Evolutionary conservation across 164 flowering plant species (phyloP), one percentile per base, ranked within the genome.

Genomic region (Santalum album): DNA sequence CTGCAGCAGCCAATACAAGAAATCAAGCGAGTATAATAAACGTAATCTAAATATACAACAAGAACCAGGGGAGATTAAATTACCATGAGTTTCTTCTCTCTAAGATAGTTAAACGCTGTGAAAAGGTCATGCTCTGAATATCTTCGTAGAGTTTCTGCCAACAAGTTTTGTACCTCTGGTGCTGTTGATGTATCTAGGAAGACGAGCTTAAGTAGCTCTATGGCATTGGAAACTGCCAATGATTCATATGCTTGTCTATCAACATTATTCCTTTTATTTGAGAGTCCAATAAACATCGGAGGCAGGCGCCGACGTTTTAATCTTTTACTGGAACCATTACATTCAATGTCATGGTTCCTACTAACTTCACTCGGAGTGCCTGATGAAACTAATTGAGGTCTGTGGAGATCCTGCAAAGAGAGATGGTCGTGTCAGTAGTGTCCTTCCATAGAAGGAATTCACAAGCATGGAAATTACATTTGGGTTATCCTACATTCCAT

Each of bases 81-180:
- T 82, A 89, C 99, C 95, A 94, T 70, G 55, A 83, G 67, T 62
- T 75, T 87, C 58, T 75, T 85, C 67, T 80, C 88, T 63, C 87
- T 79, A 42, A 94, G 88, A 65, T 82, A 89, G 67, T 70, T 83
- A 68, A 82, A 90, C 45, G 97, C 99, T 54, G 96, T 76, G 79
- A 79, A 83, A 25, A 89, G 82, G 70, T 87, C 97, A 67, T 75
- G 83, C 61, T 90, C 85, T 38, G 95, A 83, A 76, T 89, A 94
- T 44, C 84, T 84, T 32, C 84, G 72, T 32, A 94, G 59, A 47
- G 91, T 83, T 66, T 79, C 87, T 40, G 82, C 86, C 34, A 87
- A 72, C 68, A 85, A 57, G 57, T 59, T 75, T 51, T 87, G 82
- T 55, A 77, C 79, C 54, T 68, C 81, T 3, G 81, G 72, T 53